A percentile compares a stretch with the other conserved stretches of the same genome.
These are phyloP conservation scores for Dimocarpus longan DNA, from an alignment of 345 rosid genomes.

Conservation along the genomic window DNA sequence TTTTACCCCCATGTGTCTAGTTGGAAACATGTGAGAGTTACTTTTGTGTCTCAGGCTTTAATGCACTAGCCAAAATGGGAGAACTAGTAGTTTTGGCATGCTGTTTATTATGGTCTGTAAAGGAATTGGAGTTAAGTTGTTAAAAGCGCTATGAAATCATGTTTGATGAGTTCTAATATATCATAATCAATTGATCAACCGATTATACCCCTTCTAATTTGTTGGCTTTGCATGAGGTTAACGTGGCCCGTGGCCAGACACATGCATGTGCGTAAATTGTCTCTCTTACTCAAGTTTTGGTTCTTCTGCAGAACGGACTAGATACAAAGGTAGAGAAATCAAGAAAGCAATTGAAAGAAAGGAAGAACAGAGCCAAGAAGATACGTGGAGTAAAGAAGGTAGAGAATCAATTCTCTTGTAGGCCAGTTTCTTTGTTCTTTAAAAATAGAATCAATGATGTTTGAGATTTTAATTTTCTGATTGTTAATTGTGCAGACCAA, in stretches of 20 bases:
- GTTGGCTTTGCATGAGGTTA: neutral
- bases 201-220: neutral
- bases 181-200: too few species aligned
- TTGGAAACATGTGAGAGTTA: neutral
- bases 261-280: neutral
- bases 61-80: neutral
- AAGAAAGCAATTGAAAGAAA: slow-evolving; percentile 39
- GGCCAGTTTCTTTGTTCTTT: neutral
- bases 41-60: neutral
- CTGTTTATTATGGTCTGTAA: neutral
- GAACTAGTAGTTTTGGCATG: neutral
- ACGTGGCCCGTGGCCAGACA: neutral
- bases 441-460: neutral
- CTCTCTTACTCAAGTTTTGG: neutral
- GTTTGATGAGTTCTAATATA: neutral
- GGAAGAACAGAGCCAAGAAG: slow-evolving; percentile 39
- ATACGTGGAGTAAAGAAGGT: slow-evolving; percentile 37
- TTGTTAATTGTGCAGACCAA: slow-evolving; percentile 29
- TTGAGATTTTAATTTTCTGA: neutral
- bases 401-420: neutral
- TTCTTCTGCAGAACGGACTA: slow-evolving; percentile 25
- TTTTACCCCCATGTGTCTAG: neutral
- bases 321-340: slow-evolving; percentile 38
- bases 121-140: neutral
- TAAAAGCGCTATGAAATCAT: neutral